Evolutionary conservation across 2,329 filamentous ascomycete genomes (phyloP), one percentile per base, ranked within the genome.

Genomic region (Neonectria faginata): DNA sequence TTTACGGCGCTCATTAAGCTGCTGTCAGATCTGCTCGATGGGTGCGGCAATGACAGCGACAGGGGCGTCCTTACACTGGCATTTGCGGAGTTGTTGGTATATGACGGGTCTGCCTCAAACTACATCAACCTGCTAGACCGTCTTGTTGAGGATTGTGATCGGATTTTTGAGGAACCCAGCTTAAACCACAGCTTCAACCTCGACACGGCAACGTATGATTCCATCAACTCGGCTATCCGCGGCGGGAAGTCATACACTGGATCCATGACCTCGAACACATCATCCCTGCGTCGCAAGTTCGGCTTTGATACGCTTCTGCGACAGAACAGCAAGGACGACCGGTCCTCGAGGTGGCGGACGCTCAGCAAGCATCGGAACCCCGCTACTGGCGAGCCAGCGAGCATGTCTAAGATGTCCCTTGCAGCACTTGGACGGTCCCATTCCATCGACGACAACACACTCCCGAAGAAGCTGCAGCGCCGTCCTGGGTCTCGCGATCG

Each of bases 81-180:
- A 1, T 97, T 98, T 81, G 91, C 94, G 0, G 94, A 97, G 76
- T 84, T 97, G 55, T 82, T 98, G 7, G 91, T 96, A 2, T 87
- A 89, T 5, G 91, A 94, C 62, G 91, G 90, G 7, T 89, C 90
- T 65, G 89, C 94, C 2, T 89, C 92, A 64, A 88, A 94, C 67
- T 96, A 95, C 76, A 94, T 97, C 70, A 96, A 95, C 60, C 82
- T 97, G 14, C 84, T 97, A 50, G 94, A 97, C 79, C 89, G 93
- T 20, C 86, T 97, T 22, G 93, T 97, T 0, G 92, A 97, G 67
- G 94, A 97, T 74, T 93, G 92, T 67, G 93, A 97, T 60, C 88
- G 89, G 31, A 89, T 97, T n/a, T 97, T 97, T 72, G 92, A 94
- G 57, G 89, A 92, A 64, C 73, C 81, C 4, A 78, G 77, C 61